These are phyloP conservation scores for Eucalyptus shirleyi DNA, from an alignment of 345 rosid species.

Conservation along the genomic window DNA sequence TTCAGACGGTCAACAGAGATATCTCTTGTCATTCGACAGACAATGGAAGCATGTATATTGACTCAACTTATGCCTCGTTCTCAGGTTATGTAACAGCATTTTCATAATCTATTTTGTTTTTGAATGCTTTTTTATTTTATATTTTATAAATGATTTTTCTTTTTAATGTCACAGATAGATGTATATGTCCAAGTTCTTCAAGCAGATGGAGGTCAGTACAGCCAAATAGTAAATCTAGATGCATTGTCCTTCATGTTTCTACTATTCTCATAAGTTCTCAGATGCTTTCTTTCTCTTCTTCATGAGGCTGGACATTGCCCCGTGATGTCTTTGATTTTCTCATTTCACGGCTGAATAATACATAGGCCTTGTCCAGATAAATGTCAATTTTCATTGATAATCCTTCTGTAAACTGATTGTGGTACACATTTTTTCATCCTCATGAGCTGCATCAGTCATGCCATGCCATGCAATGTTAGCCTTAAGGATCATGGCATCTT, in stretches of 20 bases:
- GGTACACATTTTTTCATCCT: neutral
- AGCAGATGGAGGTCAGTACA: conserved; percentile 85
- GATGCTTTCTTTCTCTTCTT: neutral
- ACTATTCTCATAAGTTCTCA: neutral
- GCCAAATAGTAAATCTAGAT: neutral
- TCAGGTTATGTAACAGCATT: conserved; percentile 39
- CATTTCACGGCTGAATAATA: neutral
- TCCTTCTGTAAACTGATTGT: neutral
- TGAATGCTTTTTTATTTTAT: neutral
- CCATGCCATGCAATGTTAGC: neutral
- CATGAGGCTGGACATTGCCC: neutral
- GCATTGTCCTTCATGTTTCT: neutral
- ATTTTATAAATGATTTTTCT: neutral
- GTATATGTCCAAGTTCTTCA: conserved; percentile 94
- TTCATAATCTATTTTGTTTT: neutral
- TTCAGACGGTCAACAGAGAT: conserved; percentile 95
- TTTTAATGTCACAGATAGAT: conserved; percentile 53
- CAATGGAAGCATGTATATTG: conserved; percentile 90
- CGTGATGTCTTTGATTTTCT: neutral
- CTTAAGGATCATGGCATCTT: neutral
- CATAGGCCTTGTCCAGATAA: neutral
- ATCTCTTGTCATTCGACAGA: conserved; percentile 84
- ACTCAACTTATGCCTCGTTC: conserved; percentile 83
- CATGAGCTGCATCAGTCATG: neutral
- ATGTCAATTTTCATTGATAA: neutral